A percentile compares a stretch with the other conserved stretches of the same genome.
Conservation (phyloP, 495 filamentous ascomycete genomes). For the Neurospora sp. region DNA sequence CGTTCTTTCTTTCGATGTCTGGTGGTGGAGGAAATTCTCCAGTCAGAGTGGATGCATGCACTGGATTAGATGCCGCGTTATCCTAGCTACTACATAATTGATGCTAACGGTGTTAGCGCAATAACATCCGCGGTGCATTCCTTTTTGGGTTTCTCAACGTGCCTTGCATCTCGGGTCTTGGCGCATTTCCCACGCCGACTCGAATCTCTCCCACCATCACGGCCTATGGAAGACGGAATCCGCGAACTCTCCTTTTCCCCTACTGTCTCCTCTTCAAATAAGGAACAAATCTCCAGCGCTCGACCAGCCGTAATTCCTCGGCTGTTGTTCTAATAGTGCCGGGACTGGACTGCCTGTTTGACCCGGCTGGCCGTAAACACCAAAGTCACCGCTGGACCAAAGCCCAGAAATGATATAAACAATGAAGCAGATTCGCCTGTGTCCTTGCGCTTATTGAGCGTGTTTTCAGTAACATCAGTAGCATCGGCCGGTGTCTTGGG, state of each 20-base stretch:
- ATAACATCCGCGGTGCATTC: background rate
- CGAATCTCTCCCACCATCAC: no score
- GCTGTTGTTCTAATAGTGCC: background rate
- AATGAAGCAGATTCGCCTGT: no score
- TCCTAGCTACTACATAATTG: background rate
- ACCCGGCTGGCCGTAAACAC: background rate
- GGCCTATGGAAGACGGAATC: no score
- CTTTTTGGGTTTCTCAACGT: background rate
- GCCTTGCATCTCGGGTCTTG: background rate
- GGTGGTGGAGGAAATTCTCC: background rate
- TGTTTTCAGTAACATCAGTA: no score
- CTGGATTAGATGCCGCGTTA: background rate
- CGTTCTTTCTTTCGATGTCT: background rate
- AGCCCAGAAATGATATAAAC: background rate
- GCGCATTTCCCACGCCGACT: background rate
- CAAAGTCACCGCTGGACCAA: background rate
- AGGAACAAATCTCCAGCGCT: no score
- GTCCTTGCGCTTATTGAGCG: no score
- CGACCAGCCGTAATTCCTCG: background rate
- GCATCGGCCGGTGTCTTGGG: no score
- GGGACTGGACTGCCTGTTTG: background rate
- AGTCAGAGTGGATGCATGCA: no score
- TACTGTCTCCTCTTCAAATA: no score
- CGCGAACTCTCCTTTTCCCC: no score
- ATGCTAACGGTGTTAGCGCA: background rate